Evolutionary conservation across 305 asterid genomes (phyloP).

Genomic region (Striga hermonthica): DNA sequence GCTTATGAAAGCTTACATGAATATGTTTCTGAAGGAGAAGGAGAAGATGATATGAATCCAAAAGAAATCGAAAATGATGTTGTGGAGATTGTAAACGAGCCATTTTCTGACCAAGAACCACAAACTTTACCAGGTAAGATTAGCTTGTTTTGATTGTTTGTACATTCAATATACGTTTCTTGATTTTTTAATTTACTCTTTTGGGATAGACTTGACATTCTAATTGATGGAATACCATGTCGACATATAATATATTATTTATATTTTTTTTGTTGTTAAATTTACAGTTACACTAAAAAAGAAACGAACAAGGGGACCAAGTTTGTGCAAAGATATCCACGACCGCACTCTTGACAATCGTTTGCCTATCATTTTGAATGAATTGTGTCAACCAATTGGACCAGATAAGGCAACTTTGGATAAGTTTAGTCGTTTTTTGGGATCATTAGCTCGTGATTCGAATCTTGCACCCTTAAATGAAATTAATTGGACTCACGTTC

Average conservation of each 20-base stretch:
- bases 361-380: constrained; percentile 7
- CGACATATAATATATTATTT: not conserved
- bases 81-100: not conserved
- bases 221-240: too few species aligned
- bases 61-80: not conserved
- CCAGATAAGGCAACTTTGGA: not conserved
- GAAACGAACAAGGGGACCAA: constrained; percentile 6
- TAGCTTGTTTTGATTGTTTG: too few species aligned
- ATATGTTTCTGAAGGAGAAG: not conserved
- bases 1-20: not conserved
- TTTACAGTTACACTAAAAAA: not conserved
- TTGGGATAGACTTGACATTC: too few species aligned
- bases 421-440: not conserved
- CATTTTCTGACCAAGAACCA: not conserved
- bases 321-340: not conserved
- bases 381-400: constrained; percentile 6
- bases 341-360: not conserved
- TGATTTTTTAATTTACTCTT: too few species aligned
- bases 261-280: not conserved
- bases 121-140: too few species aligned
- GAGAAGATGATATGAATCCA: not conserved
- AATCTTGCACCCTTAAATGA: constrained; percentile 3
- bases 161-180: too few species aligned
- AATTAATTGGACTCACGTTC: not conserved
- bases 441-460: constrained; percentile 3